Conservation (phyloP, 2,329 filamentous ascomycete species). For the Aspergillus latus region DNA sequence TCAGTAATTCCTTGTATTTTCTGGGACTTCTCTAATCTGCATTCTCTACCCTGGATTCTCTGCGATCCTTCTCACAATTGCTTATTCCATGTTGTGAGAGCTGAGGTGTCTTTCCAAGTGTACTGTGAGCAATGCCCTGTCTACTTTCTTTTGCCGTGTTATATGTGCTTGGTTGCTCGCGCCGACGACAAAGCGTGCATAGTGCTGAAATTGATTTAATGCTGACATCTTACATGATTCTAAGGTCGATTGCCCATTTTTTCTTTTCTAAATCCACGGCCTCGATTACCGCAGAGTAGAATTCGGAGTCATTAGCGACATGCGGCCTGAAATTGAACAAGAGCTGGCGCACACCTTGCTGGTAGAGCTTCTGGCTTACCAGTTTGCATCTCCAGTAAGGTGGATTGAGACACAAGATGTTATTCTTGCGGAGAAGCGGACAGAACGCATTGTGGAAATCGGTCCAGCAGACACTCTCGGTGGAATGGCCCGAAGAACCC, state of each 20-base stretch:
- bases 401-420: conserved; percentile 99
- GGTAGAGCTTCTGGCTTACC: conserved; percentile 97
- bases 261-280: background rate
- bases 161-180: too few species aligned
- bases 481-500: conserved; percentile 93
- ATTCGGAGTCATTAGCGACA: conserved; percentile 38
- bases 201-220: background rate
- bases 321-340: conserved; percentile 99
- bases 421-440: conserved; percentile 91
- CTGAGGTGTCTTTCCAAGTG: background rate
- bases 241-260: conserved; percentile 1
- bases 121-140: background rate
- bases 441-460: conserved; percentile 96
- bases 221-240: background rate
- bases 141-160: background rate
- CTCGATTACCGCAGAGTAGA: background rate
- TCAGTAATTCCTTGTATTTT: background rate
- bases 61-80: background rate
- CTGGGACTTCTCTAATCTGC: background rate
- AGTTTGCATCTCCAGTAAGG: conserved; percentile 97
- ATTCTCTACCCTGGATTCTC: background rate
- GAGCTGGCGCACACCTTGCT: conserved; percentile 98
- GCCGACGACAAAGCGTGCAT: too few species aligned
- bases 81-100: conserved; percentile 7
- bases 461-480: conserved; percentile 95